Evolutionary conservation across 2,329 filamentous ascomycete species (phyloP), one percentile per base, ranked within the genome.

Genomic region (Colletotrichum tofieldiae): DNA sequence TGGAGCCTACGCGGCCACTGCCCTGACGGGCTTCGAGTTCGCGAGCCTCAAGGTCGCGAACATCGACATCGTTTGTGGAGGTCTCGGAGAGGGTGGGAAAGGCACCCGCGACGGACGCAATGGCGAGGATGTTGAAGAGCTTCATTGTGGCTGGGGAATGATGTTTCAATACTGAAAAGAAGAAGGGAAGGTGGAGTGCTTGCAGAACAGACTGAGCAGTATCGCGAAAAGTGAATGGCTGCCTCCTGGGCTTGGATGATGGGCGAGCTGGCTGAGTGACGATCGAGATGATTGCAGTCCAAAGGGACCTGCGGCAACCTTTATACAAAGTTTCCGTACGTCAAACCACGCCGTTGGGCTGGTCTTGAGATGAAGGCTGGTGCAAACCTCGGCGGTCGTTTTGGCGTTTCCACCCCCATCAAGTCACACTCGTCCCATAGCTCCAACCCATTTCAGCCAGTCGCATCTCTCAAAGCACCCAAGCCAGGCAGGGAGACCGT

Each of bases 11-110:
- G 12, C 65, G 69, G 35, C 67, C 58, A 35, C 62, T 26, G 37
- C 56, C 56, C 71, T 77, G 75, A 65, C 75, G 75, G 14, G 71
- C 60, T 26, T 73, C 68, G 41, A 75, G 45, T 1, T 65, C 49
- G 37, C 49, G 41, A 5, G 47, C 52, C 29, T 65, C 63, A 39
- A 59, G 47, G 20, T 72, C 65, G 4, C 54, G 65, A 12, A 60
- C 60, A 23, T 70, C 47, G 16, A 55, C 51, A 3, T 69, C 70
- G 16, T 54, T 23, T 8, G 55, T 41, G 39, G 43, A 14, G 11
- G 58, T 39, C 47, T 70, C 59, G 16, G 67, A 55, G 26, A 72
- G 70, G 0, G 65, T 61, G 32, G 75, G 74, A 35, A 56, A 69
- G 9, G 75, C 74, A 23, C 65, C 65, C 51, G 75, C 72, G 58